phyloP scores from a whole-genome alignment of 1,284 basidiomycete species.

The Microbotryum intermedium region DNA sequence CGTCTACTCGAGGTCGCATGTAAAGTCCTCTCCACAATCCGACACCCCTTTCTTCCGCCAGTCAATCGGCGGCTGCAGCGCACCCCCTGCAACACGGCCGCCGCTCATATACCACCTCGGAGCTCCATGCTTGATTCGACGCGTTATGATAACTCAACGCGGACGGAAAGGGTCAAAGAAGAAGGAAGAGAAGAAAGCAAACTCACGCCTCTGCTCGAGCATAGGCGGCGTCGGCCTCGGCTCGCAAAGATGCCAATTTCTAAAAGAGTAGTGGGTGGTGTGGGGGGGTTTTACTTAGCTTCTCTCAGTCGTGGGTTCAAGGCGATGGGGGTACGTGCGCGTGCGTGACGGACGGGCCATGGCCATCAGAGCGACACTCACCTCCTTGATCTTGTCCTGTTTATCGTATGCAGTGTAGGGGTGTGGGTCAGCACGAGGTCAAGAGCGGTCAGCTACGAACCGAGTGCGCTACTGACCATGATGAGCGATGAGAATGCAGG shows the following conservation, averaged over 20 bases:
- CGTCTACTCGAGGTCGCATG: too few relatives aligned
- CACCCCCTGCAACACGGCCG: too few relatives aligned
- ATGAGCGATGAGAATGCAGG: too few relatives aligned
- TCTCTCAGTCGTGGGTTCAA: too few relatives aligned
- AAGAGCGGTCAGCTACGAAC: background rate
- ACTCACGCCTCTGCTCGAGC: slow-evolving; percentile 58
- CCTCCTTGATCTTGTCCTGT: slow-evolving; percentile 51
- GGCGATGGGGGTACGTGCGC: slow-evolving; percentile 1
- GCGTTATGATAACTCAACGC: too few relatives aligned
- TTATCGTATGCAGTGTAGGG: background rate
- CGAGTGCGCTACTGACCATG: background rate
- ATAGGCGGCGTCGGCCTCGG: slow-evolving; percentile 75
- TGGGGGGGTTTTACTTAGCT: too few relatives aligned
- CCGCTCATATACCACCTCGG: too few relatives aligned
- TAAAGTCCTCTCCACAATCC: too few relatives aligned
- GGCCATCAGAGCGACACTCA: slow-evolving; percentile 34
- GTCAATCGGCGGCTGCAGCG: too few relatives aligned
- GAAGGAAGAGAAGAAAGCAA: background rate
- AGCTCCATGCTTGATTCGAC: too few relatives aligned
- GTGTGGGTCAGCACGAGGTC: background rate
- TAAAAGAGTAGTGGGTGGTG: slow-evolving; percentile 29
- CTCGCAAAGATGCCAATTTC: slow-evolving; percentile 58
- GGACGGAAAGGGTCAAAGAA: background rate
- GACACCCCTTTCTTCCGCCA: too few relatives aligned
- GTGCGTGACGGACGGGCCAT: background rate